Base-by-base conservation (phyloP, 2,329 filamentous ascomycete genomes). In the Knufia fluminis region DNA sequence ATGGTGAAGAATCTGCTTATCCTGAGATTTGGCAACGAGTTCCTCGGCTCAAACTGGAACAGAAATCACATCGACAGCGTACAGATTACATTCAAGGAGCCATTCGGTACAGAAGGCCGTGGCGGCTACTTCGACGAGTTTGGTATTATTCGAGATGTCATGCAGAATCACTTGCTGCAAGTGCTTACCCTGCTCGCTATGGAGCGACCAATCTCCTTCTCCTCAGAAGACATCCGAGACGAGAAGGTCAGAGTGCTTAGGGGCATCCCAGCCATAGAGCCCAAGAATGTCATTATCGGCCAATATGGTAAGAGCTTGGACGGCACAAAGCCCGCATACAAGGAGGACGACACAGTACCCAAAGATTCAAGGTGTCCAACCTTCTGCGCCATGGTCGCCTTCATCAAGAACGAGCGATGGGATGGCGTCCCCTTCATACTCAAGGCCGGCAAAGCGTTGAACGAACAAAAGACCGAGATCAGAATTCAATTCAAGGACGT, bases 1-100 rank as follows among this genome's bases (percentile, higher is more conserved):
- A 98, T 98, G 92, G 92, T 98, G 63, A 98, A 98, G 82, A 98
- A 98, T 73, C 94, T 98, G 60, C 78, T 98, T 59, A 96, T 98
- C 61, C 80, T 98, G 59, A 82, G 94, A 66, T 98, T 98, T 66
- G 94, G 92, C 61, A 98, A 98, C 75, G 90, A 94, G 60, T 98
- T 98, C 78, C 86, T 98, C 61, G 90, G 90, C 58, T 91, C 92
- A 38, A 98, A 91, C 52, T 98, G 92, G 92, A 98, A 97, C 77
- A 82, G 92, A 60, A 90, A 96, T 70, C 91, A 97, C 77, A 98
- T 98, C 73, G 92, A 97, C 74, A 98, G 95, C 63, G 85, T 98
- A 44, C 92, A 97, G 75, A 97, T 98, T 66, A 88, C 92, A 42
- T 98, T 98, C 79, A 98, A 98, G 76, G 92, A 98, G 74, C 92